Evolutionary conservation across 495 filamentous ascomycete genomes (phyloP), one percentile per base, ranked within the genome.

Genomic region (Penicillium dipodomyicola): DNA sequence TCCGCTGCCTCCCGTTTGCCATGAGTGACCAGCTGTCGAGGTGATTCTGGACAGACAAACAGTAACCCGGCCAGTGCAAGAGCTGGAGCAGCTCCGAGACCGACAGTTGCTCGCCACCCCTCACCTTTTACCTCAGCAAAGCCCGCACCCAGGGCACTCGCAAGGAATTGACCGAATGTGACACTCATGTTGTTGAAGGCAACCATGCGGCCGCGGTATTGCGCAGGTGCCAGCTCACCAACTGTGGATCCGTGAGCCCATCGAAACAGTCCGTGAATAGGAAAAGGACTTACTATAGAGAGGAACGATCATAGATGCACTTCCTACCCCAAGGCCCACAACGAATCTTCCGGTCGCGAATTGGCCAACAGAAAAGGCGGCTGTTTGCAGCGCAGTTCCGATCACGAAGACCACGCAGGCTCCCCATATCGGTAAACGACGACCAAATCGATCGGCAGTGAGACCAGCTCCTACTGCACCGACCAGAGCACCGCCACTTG

Each of bases 101-200:
- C 77, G 32, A 76, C 75, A 70, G 77, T 80, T 29, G 74, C 77
- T 55, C 80, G 70, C 80, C 78, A 82, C 52, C 79, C 79, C 17
- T 43, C 41, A 0, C 41, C 41, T 17, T 43, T 43, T 20, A 43
- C 41, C 17, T 22, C 8, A 20, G 41, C 41, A 20, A 83, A 79
- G 1, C 65, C 81, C 5, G 80, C 80, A 11, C 80, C 81, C 29
- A 83, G 66, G 1, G 73, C 77, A 49, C 80, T 82, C 5, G 72
- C 70, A 33, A 83, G 56, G 1, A 83, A 60, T 56, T 83, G 80
- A 7, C 80, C 80, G 23, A 74, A 74, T 1, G 80, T 82, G 46
- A 84, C 76, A 49, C 67, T 72, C 73, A 84, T 78, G 47, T 83
- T 82, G 62, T 84, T 76, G 19, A 84, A 69, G 1, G 72, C 79